Evolutionary conservation across 495 filamentous ascomycete genomes (phyloP).

Genomic region (Parachaetomium inaequale): DNA sequence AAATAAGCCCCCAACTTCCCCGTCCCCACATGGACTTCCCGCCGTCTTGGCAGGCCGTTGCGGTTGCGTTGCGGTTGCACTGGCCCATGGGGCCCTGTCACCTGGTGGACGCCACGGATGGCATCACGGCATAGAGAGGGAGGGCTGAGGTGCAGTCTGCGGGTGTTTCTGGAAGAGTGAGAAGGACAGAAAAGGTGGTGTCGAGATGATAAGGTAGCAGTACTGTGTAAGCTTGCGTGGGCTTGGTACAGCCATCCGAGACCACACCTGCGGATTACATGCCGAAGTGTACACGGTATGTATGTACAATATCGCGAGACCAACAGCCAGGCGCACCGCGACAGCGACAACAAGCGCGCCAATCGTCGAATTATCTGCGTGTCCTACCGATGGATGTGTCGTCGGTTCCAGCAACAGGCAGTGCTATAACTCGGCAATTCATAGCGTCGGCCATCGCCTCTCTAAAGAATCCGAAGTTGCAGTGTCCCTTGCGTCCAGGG

Average conservation of each 20-base stretch:
- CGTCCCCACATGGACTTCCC: slow-evolving; percentile 13
- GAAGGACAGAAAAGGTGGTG: not conserved
- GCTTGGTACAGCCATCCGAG: not conserved
- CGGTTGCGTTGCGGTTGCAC: not conserved
- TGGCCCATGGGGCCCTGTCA: not conserved
- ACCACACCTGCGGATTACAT: not conserved
- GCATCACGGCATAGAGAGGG: slow-evolving; percentile 1
- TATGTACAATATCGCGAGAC: too few species aligned
- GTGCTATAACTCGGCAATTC: not conserved
- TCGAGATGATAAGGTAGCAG: not conserved
- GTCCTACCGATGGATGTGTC: not conserved
- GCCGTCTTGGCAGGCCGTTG: slow-evolving; percentile 2
- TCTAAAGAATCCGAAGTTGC: too few species aligned
- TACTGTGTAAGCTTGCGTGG: not conserved
- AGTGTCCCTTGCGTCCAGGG: too few species aligned
- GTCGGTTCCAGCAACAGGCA: not conserved
- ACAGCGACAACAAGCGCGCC: not conserved
- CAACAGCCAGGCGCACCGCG: not conserved
- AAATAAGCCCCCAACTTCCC: not conserved
- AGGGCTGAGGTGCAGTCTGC: not conserved
- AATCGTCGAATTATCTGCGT: not conserved
- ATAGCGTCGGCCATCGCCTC: too few species aligned
- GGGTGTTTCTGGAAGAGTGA: not conserved
- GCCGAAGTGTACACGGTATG: not conserved
- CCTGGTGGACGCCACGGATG: not conserved